Conservation (phyloP, 371 early-diverging fungal genomes). For the Capillidium rhysosporum region DNA sequence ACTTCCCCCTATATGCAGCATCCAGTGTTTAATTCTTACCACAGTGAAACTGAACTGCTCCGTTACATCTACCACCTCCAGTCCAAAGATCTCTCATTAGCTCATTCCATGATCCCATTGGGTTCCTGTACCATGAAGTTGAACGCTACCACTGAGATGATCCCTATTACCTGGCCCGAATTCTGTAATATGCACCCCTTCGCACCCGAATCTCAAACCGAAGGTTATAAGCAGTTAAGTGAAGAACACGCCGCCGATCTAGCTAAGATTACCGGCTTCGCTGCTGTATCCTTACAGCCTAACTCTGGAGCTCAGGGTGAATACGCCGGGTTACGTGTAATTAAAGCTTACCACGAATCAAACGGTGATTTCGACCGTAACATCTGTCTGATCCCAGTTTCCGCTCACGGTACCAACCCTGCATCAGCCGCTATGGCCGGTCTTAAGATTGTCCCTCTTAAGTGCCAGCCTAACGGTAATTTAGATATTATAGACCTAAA, state of each 20-base stretch:
- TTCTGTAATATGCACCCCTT: slow-evolving; percentile 90
- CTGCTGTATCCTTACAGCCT: slow-evolving; percentile 81
- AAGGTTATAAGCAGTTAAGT: slow-evolving; percentile 72
- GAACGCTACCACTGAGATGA: slow-evolving; percentile 94
- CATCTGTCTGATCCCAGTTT: slow-evolving; percentile 89
- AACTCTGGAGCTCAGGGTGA: slow-evolving; percentile 97
- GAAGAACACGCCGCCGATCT: slow-evolving; percentile 70
- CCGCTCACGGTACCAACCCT: slow-evolving; percentile 98
- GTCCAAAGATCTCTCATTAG: slow-evolving; percentile 86
- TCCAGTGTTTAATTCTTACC: slow-evolving; percentile 80
- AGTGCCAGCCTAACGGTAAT: slow-evolving; percentile 78
- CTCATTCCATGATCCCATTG: slow-evolving; percentile 94
- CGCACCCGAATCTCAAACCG: slow-evolving; percentile 76
- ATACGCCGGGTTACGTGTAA: slow-evolving; percentile 85
- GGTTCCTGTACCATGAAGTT: slow-evolving; percentile 98
- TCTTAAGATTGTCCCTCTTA: slow-evolving; percentile 76
- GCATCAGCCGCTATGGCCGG: slow-evolving; percentile 95
- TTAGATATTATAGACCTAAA: slow-evolving; percentile 74
- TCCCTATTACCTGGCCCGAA: slow-evolving; percentile 94
- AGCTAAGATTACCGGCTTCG: slow-evolving; percentile 82
- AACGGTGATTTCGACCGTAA: slow-evolving; percentile 66
- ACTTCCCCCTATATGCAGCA: slow-evolving; percentile 59
- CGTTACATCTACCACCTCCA: slow-evolving; percentile 84
- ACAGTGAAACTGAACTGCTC: slow-evolving; percentile 97
- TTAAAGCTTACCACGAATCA: slow-evolving; percentile 73